phyloP scores from a whole-genome alignment of 305 asterid genomes.

The Fraxinus albicans region DNA sequence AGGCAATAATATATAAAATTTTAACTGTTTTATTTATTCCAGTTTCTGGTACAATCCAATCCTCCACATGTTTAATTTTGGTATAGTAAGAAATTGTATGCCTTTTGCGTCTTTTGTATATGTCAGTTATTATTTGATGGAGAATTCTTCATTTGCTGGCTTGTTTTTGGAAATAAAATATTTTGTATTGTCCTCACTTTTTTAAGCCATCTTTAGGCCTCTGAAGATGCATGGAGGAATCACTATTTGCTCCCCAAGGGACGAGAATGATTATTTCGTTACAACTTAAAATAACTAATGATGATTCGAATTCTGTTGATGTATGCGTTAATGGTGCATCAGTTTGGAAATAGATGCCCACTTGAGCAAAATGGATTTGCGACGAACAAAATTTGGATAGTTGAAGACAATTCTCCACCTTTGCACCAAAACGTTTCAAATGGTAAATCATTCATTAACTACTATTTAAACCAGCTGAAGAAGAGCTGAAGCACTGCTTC shows the following conservation, averaged over 20 bases:
- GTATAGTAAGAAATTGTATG: not conserved
- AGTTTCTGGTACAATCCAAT: not conserved
- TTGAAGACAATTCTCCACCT: conserved; percentile 82
- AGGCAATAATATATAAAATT: too few species aligned
- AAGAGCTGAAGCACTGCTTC: conserved; percentile 51
- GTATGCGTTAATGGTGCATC: conserved; percentile 16
- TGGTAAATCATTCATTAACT: conserved; percentile 80
- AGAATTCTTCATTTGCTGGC: not conserved
- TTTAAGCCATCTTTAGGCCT: conserved; percentile 75
- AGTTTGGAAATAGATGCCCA: conserved; percentile 71
- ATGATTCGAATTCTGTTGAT: not conserved
- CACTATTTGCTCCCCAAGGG: conserved; percentile 82
- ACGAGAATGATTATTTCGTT: not conserved
- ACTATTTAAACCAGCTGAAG: conserved; percentile 81
- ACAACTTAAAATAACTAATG: not conserved
- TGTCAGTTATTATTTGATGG: not conserved
- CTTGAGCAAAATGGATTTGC: conserved; percentile 85
- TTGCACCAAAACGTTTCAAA: conserved; percentile 48
- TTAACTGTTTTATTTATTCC: not conserved
- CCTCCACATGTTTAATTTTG: too few species aligned
- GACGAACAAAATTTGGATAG: conserved; percentile 70
- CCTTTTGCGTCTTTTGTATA: too few species aligned
- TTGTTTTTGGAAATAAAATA: not conserved
- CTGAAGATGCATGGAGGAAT: conserved; percentile 94
- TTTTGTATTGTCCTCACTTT: not conserved